Conservation (phyloP, 306 rosid species). For the Rubus idaeus region DNA sequence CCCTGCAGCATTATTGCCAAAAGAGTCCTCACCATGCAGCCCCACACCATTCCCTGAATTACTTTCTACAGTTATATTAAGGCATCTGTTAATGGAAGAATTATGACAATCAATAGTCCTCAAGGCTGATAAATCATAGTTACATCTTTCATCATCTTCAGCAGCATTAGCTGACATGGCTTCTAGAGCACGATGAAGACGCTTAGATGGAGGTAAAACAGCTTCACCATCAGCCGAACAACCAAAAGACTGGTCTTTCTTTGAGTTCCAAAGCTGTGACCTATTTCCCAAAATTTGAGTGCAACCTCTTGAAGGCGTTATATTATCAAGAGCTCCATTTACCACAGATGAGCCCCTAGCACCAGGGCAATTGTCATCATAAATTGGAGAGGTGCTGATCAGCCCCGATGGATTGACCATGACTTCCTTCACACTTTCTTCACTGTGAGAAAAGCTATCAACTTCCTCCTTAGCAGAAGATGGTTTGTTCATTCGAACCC, state of each 20-base stretch:
- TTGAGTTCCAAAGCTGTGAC: constrained; percentile 48
- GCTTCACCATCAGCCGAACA: constrained; percentile 76
- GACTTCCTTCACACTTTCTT: constrained; percentile 53
- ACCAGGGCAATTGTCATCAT: constrained; percentile 41
- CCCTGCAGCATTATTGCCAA: constrained; percentile 34
- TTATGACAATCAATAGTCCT: constrained; percentile 32
- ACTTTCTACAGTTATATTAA: constrained; percentile 32
- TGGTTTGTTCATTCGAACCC: constrained; percentile 86
- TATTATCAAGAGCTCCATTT: constrained; percentile 41
- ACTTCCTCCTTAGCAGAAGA: constrained; percentile 55
- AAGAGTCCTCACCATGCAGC: constrained; percentile 27
- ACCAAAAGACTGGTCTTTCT: constrained; percentile 68
- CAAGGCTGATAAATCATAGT: constrained; percentile 39
- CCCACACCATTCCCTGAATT: constrained; percentile 33
- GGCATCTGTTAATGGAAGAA: constrained; percentile 32
- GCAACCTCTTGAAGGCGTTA: constrained; percentile 45
- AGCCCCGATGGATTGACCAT: constrained; percentile 28
- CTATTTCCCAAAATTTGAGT: constrained; percentile 40
- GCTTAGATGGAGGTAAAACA: constrained; percentile 91
- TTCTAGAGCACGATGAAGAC: constrained; percentile 95
- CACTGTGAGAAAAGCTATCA: constrained; percentile 36
- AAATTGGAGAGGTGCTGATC: constrained; percentile 38
- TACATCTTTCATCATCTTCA: constrained; percentile 53
- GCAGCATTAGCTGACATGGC: constrained; percentile 98
- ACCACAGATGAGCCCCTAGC: constrained; percentile 39